Base-by-base conservation (phyloP, 2,329 filamentous ascomycete species). In the Purpureocillium takamizusanense region DNA sequence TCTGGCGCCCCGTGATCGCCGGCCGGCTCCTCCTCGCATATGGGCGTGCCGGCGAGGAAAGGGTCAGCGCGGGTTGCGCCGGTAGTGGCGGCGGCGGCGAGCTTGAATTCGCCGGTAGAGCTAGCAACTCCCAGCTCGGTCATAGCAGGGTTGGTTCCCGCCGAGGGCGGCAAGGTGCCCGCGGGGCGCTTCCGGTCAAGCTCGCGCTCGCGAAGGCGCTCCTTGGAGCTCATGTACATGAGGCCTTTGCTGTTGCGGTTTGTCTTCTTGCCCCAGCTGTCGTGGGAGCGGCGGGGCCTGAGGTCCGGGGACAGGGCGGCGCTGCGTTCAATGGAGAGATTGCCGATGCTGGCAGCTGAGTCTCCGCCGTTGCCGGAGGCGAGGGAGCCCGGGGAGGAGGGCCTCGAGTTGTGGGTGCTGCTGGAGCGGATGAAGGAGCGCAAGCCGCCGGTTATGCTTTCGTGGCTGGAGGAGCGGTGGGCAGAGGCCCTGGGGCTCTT, bases 221-320 rank as follows among this genome's bases (percentile, higher is more conserved):
- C 82, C 52, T 75, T 81, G 33, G 82, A 86, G 61, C 72, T 79
- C 79, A 83, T 85, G 51, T 85, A 84, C 72, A 81, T 78, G 51
- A 85, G 60, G 3, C 78, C 74, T 53, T 72, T 76, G 44, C 72
- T 59, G 40, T 63, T 63, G 21, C 76, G 67, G 3, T 58, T 57
- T 31, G 69, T 61, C 52, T 76, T 81, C 54, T 65, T 74, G 15
- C 72, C 72, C 76, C 77, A 81, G 54, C 74, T 80, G 48, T 82
- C 78, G 45, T 70, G 65, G 2, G 77, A 81, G 31, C 65, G 61
- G 50, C 74, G 66, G 38, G 64, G 66, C 43, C 63, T 65, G 46
- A 78, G 53, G 45, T 80, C 72, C 11, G 63, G 61, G 1, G 62
- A 60, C 13, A 66, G 62, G 10, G 67, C 59, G n/a, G 62, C 47